Conservation (phyloP, 1,284 basidiomycete genomes). For the Chalciporus sp. region DNA sequence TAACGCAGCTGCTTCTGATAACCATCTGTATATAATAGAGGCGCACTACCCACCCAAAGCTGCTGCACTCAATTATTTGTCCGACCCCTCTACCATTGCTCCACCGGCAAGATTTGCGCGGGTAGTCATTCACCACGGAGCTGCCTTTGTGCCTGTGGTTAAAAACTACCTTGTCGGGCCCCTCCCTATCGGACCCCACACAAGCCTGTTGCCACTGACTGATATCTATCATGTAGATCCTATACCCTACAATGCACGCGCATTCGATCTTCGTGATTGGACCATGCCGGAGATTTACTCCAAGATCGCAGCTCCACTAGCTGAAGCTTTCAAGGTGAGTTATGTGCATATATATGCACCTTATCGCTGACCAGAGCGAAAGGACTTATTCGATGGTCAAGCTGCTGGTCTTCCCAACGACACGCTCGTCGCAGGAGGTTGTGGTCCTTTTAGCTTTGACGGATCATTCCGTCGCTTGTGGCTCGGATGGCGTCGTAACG, state of each 20-base stretch:
- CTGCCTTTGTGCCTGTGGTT: slow-evolving; percentile 42
- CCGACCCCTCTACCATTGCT: slow-evolving; percentile 28
- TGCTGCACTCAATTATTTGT: slow-evolving; percentile 51
- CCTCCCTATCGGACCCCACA: slow-evolving; percentile 45
- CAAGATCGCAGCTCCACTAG: slow-evolving; percentile 35
- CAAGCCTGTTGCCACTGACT: slow-evolving; percentile 42
- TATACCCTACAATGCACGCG: slow-evolving; percentile 55
- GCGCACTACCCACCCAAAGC: slow-evolving; percentile 50
- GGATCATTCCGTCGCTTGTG: slow-evolving; percentile 59
- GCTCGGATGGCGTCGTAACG: slow-evolving; percentile 51
- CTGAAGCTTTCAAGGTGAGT: slow-evolving; percentile 44
- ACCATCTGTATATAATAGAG: slow-evolving; percentile 53
- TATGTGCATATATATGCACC: slow-evolving; percentile 5
- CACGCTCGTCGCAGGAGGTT: slow-evolving; percentile 46
- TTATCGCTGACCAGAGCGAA: slow-evolving; percentile 7
- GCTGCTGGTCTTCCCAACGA: slow-evolving; percentile 40
- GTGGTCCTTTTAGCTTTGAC: slow-evolving; percentile 59
- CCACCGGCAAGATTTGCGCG: slow-evolving; percentile 43
- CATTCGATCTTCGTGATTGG: slow-evolving; percentile 40
- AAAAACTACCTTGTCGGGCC: slow-evolving; percentile 61
- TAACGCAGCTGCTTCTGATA: slow-evolving; percentile 42
- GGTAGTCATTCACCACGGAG: slow-evolving; percentile 58
- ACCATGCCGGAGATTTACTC: slow-evolving; percentile 36
- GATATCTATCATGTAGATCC: slow-evolving; percentile 53
- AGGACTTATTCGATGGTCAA: slow-evolving; percentile 49